Conservation (phyloP, 805 yeast species). For the Saccharomyces eubayanus region DNA sequence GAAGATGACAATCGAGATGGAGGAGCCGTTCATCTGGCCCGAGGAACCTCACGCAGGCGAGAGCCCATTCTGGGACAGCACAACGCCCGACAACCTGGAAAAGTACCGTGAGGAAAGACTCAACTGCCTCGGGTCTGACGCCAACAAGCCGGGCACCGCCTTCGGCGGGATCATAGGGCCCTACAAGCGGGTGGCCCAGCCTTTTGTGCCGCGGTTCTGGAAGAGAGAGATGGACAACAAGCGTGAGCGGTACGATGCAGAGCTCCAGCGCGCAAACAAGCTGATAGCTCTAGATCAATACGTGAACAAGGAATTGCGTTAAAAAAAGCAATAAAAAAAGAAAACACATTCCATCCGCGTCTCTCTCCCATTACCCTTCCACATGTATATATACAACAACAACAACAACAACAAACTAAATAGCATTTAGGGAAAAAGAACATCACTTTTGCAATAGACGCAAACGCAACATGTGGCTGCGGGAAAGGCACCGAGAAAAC, state of each 20-base stretch:
- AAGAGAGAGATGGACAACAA: slow-evolving; percentile 40
- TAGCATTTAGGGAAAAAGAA: not conserved
- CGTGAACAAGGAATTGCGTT: slow-evolving; percentile 2
- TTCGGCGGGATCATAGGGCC: slow-evolving; percentile 63
- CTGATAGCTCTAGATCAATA: slow-evolving; percentile 9
- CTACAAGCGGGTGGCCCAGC: slow-evolving; percentile 51
- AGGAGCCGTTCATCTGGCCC: slow-evolving; percentile 95
- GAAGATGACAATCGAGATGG: slow-evolving; percentile 95
- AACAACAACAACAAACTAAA: slow-evolving; percentile 1
- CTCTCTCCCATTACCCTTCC: not conserved
- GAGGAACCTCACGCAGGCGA: slow-evolving; percentile 38
- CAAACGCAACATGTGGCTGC: not conserved
- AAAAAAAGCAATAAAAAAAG: no score
- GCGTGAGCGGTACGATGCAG: slow-evolving; percentile 26
- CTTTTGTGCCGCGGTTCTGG: slow-evolving; percentile 49
- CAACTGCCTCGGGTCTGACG: slow-evolving; percentile 54
- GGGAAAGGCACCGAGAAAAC: not conserved
- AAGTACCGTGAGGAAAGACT: slow-evolving; percentile 43
- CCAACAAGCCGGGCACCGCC: slow-evolving; percentile 55
- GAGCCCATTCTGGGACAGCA: slow-evolving; percentile 35
- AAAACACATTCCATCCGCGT: no score
- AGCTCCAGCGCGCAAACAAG: slow-evolving; percentile 11
- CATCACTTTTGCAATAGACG: not conserved
- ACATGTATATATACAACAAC: slow-evolving; percentile 1
- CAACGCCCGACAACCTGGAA: slow-evolving; percentile 38